Base-by-base conservation (phyloP, 306 rosid genomes). In the Cicer cuneatum region DNA sequence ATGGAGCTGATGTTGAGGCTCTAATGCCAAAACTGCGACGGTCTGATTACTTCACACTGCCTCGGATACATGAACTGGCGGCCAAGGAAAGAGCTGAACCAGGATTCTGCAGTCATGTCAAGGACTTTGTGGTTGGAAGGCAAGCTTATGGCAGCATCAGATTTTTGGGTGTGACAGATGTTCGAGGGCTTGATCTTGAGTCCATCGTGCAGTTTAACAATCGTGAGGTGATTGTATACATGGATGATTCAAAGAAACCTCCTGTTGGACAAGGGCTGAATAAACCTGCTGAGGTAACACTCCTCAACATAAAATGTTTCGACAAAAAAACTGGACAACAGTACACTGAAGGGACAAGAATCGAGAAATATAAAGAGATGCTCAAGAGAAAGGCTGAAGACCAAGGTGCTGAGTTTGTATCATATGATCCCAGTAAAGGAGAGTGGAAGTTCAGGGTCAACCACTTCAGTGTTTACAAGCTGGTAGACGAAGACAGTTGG, bases 31-130 rank as follows among this genome's bases (percentile, higher is more conserved):
- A 92, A 90, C 92, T 95, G 59, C 87, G 97, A 1, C 89, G 78
- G 7, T 83, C 97, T 65, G 99, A 92, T 82, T 95, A 95, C 85
- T 95, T 85, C 82, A 92, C 99, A 5, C 91, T 82, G 79, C 98
- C 99, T 40, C 86, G 90, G 14, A 86, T 95, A 47, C 93, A 92
- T 80, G 99, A 95, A 84, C 73, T 95, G 62, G 98, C 99, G 0
- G 99, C 99, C 10, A 95, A 90, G 87, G 99, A 95, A 84, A 90
- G 98, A 80, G 97, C 92, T 7, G 96, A 95, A 58, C 98, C 96
- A 1, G 93, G 99, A 71, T 95, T 86, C 78, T 95, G 98, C 83
- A 76, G 96, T 43, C 92, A 43, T 52, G 97, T 95, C 21, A 90
- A 83, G 87, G 93, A 92, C 69, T 95, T 95, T 43, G 89, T 90